These are phyloP conservation scores for Perkinsus marinus DNA, from an alignment of 169 alveolate species.

Conservation along the genomic window DNA sequence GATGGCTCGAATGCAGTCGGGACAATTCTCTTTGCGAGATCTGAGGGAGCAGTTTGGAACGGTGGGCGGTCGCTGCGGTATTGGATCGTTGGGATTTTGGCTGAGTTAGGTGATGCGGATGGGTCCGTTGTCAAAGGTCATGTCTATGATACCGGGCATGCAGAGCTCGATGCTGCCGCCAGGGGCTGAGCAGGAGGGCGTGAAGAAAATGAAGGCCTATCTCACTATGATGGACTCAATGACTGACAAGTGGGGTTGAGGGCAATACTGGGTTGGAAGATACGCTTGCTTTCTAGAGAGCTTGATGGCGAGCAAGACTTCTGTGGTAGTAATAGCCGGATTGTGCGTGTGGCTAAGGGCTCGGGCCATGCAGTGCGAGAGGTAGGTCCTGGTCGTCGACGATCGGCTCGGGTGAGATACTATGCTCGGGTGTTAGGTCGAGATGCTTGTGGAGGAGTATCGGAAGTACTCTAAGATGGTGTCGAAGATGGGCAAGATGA, in stretches of 20 bases:
- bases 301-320: constrained; percentile 78
- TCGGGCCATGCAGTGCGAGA: constrained; percentile 56
- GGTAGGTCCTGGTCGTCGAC: no score
- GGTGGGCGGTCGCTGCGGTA: background rate
- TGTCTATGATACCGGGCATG: constrained; percentile 86
- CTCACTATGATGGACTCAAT: constrained; percentile 90
- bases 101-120: background rate
- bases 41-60: constrained; percentile 89
- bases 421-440: constrained; percentile 66
- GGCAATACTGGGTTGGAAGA: background rate
- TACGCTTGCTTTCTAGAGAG: constrained; percentile 36
- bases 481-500: constrained; percentile 86
- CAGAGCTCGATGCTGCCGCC: constrained; percentile 49
- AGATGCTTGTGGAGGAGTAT: constrained; percentile 80
- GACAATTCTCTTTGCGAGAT: constrained; percentile 84
- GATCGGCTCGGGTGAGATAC: no score
- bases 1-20: constrained; percentile 80
- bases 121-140: constrained; percentile 44
- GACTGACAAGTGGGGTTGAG: constrained; percentile 58
- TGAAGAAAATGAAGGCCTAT: constrained; percentile 81
- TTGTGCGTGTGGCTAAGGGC: constrained; percentile 84
- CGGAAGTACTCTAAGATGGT: constrained; percentile 85
- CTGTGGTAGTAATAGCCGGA: constrained; percentile 57
- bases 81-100: background rate
- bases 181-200: constrained; percentile 92